Conservation (phyloP, 768 basidiomycete species). For the Boletus barrowsii region DNA sequence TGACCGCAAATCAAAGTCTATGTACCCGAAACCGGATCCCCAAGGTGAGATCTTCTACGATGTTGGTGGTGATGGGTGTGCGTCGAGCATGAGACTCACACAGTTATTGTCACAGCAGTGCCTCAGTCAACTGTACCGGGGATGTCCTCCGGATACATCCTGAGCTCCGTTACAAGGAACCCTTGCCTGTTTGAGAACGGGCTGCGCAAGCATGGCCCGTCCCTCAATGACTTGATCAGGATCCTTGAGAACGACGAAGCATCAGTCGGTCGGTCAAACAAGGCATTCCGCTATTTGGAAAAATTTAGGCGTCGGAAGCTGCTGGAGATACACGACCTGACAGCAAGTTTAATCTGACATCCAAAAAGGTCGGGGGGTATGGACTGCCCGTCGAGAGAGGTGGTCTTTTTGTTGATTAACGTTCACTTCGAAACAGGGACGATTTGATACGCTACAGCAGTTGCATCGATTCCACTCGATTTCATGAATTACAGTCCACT, state of each 20-base stretch:
- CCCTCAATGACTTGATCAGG: slow-evolving; percentile 41
- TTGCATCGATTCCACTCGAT: neutral
- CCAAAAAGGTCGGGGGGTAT: neutral
- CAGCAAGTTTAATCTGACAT: neutral
- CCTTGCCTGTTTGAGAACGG: slow-evolving; percentile 45
- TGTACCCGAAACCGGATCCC: slow-evolving; percentile 42
- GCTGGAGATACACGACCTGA: slow-evolving; percentile 21
- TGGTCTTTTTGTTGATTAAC: slow-evolving; percentile 28
- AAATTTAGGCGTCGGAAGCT: slow-evolving; percentile 45
- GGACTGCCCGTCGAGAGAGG: slow-evolving; percentile 13
- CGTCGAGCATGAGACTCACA: neutral
- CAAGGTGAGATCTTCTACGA: slow-evolving; percentile 26
- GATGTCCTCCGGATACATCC: slow-evolving; percentile 17
- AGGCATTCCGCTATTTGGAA: slow-evolving; percentile 34
- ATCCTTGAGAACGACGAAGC: slow-evolving; percentile 44
- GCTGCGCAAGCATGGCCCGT: slow-evolving; percentile 41
- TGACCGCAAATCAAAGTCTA: slow-evolving; percentile 37
- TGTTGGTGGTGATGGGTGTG: neutral
- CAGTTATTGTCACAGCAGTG: slow-evolving; percentile 18
- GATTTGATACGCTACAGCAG: neutral
- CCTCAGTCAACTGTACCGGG: slow-evolving; percentile 19
- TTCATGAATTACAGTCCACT: neutral
- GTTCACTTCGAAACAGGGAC: neutral
- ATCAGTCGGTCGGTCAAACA: slow-evolving; percentile 32
- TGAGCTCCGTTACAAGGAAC: slow-evolving; percentile 40